Evolutionary conservation across 345 rosid genomes (phyloP).

Genomic region (Hypericum androsaemum): DNA sequence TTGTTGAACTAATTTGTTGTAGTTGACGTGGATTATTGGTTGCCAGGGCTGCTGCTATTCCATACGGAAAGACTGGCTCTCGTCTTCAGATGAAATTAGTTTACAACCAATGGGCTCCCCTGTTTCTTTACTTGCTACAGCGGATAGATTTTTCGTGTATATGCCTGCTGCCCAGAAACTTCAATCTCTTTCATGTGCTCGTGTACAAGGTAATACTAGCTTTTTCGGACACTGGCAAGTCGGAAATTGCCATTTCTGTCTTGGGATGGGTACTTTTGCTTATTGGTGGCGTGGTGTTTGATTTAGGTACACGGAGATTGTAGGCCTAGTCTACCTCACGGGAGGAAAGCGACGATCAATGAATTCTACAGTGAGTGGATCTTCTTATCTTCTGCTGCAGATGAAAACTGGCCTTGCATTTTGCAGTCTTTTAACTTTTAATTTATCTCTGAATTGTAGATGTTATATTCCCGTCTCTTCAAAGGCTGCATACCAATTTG

Average conservation of each 20-base stretch:
- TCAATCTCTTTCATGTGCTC: constrained; percentile 70
- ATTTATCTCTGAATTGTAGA: constrained; percentile 30
- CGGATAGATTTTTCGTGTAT: constrained; percentile 77
- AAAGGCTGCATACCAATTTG: constrained; percentile 48
- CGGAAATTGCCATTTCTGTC: background rate
- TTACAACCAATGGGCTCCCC: constrained; percentile 73
- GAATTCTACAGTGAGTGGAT: constrained; percentile 67
- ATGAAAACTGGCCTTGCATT: background rate
- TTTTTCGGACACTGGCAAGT: constrained; percentile 3
- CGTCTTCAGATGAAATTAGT: constrained; percentile 82
- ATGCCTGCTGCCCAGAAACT: constrained; percentile 72
- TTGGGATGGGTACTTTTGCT: constrained; percentile 6
- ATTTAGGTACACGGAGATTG: constrained; percentile 60
- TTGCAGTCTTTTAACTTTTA: background rate
- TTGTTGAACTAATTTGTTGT: constrained; percentile 5
- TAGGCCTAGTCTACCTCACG: constrained; percentile 39
- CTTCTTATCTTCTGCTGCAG: background rate
- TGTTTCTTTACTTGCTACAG: constrained; percentile 64
- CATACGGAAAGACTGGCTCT: constrained; percentile 63
- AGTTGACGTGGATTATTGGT: constrained; percentile 8
- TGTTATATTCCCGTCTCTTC: constrained; percentile 81
- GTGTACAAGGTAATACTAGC: constrained; percentile 59
- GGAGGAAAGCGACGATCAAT: constrained; percentile 81
- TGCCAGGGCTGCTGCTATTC: constrained; percentile 76
- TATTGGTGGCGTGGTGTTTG: background rate